These are phyloP conservation scores for Haplosporangium sp. DNA, from an alignment of 371 early-diverging fungal species.

Conservation along the genomic window DNA sequence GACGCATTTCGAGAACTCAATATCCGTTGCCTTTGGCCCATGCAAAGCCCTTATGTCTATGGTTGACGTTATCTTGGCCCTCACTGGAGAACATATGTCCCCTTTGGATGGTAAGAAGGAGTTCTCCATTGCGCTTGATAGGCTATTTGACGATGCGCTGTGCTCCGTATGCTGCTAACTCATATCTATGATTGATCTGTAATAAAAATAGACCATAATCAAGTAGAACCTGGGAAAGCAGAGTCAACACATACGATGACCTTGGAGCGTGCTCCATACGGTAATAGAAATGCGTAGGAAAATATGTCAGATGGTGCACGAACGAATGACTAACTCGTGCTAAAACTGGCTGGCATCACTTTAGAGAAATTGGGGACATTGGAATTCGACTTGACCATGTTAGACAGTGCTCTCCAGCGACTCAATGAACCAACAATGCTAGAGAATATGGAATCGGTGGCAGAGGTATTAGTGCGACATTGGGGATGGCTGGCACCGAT, in stretches of 20 bases:
- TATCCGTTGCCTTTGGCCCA: conserved; percentile 13
- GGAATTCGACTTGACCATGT: conserved; percentile 29
- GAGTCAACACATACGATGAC: neutral
- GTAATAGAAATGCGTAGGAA: too few species aligned
- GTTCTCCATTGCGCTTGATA: too few species aligned
- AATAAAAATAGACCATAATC: too few species aligned
- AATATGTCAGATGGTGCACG: too few species aligned
- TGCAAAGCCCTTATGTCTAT: conserved; percentile 4
- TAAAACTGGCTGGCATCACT: too few species aligned
- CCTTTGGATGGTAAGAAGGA: too few species aligned
- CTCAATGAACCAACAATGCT: conserved; percentile 9
- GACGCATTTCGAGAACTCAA: conserved; percentile 30
- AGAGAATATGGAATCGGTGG: neutral
- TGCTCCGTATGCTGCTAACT: too few species aligned
- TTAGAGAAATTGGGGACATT: neutral
- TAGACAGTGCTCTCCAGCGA: conserved; percentile 18
- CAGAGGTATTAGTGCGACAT: conserved; percentile 11
- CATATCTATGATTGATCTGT: too few species aligned
- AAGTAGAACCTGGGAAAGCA: neutral
- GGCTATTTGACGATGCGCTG: too few species aligned
- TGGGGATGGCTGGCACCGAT: conserved; percentile 35
- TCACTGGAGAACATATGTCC: conserved; percentile 19
- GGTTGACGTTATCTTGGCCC: conserved; percentile 1
- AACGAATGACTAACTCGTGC: too few species aligned
- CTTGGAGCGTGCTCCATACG: neutral